phyloP scores from a whole-genome alignment of 208 protist genomes.

The Trypanosoma brucei region DNA sequence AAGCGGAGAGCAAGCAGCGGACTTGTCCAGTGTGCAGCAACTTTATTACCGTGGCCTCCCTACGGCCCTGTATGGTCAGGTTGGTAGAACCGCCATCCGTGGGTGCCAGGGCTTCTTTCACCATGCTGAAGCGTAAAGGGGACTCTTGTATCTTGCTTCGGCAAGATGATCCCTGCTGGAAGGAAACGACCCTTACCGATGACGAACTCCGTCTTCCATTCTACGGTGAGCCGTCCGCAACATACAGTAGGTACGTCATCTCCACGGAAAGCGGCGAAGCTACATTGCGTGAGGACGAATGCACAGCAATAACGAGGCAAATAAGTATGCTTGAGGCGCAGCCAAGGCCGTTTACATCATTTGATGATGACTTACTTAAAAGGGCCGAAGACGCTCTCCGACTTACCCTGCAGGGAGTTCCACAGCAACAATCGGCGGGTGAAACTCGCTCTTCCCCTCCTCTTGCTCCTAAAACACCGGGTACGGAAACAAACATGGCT shows the following conservation, averaged over 20 bases:
- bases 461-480: constrained; percentile 4
- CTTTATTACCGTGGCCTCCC: constrained; percentile 33
- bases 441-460: constrained; percentile 4
- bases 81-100: constrained; percentile 23
- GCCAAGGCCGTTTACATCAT: constrained; percentile 41
- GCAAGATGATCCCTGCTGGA: constrained; percentile 47
- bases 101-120: constrained; percentile 46
- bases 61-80: constrained; percentile 64
- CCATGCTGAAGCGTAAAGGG: constrained; percentile 54
- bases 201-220: constrained; percentile 32
- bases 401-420: constrained; percentile 48
- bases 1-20: constrained; percentile 39
- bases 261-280: constrained; percentile 47
- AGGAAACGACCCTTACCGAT: not conserved
- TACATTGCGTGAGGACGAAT: constrained; percentile 43
- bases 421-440: constrained; percentile 10
- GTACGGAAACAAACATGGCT: not conserved
- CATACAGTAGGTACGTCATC: constrained; percentile 72
- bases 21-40: constrained; percentile 77
- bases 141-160: constrained; percentile 61
- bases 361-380: constrained; percentile 41
- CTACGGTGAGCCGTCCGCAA: constrained; percentile 42
- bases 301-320: constrained; percentile 37
- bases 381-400: constrained; percentile 52
- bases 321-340: constrained; percentile 37